Base-by-base conservation (phyloP, 2,329 filamentous ascomycete species). In the Penicillium sp. region DNA sequence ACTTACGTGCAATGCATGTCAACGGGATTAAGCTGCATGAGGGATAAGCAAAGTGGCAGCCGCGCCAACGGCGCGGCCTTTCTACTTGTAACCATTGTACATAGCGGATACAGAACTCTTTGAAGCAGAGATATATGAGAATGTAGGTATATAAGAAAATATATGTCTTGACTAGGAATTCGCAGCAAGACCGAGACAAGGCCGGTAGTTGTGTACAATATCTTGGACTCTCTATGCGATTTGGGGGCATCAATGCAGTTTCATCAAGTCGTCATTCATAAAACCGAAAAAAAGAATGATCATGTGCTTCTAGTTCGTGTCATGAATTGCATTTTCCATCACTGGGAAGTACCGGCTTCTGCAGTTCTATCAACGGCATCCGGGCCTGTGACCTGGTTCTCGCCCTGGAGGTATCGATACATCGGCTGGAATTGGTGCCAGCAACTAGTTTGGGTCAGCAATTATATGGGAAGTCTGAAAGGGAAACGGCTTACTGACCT, bases 391-490 rank as follows among this genome's bases (percentile, higher is more conserved):
- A 49, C 42, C n/a, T 61, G 58, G 24, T 58, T 54, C 31, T 66
- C 66, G 26, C 59, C 54, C 24, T 60, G 62, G 14, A 54, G 54
- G 34, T 64, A 60, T 35, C 62, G 63, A 38, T 65, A 60, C 29
- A 59, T 52, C 31, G 60, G 47, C 50, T 69, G 67, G 53, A 74
- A 71, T 57, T 73, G 70, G 58, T 74, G 68, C 72, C 72, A 74
- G 56, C 71, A 74, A 48, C 70, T 72, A 44, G n/a, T 14, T 31
- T 16, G 1, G n/a, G 23, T 51, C 22, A 54, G 50, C 39, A 38
- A 35, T 16, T 2, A 45, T 11, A 35, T n/a, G n/a, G 9, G 8
- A 2, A 38, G 39, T 37, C 11, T 26, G 8, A 13, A 11, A n/a
- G 22, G 3, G n/a, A n/a, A 60, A 8, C 8, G 4, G 27, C n/a